Conservation (phyloP, 2,329 filamentous ascomycete species). For the Epichloe sibirici region DNA sequence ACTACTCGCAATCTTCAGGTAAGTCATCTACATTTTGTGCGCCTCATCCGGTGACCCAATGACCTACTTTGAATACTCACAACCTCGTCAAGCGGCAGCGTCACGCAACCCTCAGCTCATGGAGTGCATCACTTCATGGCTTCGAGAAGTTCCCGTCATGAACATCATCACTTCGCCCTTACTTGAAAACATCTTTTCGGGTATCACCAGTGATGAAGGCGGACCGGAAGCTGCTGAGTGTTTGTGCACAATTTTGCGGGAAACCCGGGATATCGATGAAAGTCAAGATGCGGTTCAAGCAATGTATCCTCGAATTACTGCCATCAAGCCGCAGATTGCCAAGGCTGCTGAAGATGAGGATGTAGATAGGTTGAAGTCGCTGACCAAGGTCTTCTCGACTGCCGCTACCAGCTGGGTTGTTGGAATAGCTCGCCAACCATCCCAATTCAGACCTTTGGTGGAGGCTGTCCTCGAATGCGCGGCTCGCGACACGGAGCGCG, state of each 20-base stretch:
- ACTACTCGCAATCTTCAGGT: constrained; percentile 88
- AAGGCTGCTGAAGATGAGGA: constrained; percentile 71
- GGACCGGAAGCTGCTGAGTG: constrained; percentile 87
- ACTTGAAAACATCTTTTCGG: constrained; percentile 67
- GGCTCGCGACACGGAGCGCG: constrained; percentile 72
- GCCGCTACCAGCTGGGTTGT: constrained; percentile 93
- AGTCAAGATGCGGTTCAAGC: constrained; percentile 69
- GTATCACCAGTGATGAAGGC: constrained; percentile 61
- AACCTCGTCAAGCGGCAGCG: constrained; percentile 45
- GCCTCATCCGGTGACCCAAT: not conserved
- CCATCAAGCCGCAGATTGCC: constrained; percentile 63
- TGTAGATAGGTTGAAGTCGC: constrained; percentile 69
- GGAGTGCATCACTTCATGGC: constrained; percentile 94
- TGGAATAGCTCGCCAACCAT: constrained; percentile 72
- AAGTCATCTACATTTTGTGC: constrained; percentile 23
- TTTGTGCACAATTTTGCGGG: constrained; percentile 78
- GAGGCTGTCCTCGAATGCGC: constrained; percentile 89
- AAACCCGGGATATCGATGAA: constrained; percentile 90
- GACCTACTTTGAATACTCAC: not conserved
- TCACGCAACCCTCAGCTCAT: constrained; percentile 81
- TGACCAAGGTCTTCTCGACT: constrained; percentile 84
- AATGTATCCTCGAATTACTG: constrained; percentile 70
- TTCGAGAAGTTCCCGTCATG: constrained; percentile 77
- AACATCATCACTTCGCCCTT: constrained; percentile 79
- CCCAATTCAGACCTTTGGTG: constrained; percentile 72